Evolutionary conservation across 1,284 basidiomycete genomes (phyloP).

Genomic region (Earliella scabrosa): DNA sequence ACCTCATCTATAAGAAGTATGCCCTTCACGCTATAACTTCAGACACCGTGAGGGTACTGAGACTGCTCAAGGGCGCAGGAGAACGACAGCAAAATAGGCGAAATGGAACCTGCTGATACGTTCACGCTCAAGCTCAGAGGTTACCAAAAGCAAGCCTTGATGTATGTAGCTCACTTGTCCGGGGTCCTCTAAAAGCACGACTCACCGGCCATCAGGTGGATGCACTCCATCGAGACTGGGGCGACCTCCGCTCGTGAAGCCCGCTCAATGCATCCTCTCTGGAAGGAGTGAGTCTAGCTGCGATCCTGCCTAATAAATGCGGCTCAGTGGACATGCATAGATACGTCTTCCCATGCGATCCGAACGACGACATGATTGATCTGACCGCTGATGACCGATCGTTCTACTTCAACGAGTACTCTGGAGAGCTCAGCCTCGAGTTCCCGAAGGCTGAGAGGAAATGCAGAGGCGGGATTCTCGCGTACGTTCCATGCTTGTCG

Average conservation of each 20-base stretch:
- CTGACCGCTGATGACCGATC: constrained; percentile 68
- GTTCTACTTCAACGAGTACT: constrained; percentile 92
- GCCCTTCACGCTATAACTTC: not conserved
- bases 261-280: constrained; percentile 88
- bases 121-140: constrained; percentile 83
- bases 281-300: constrained; percentile 90
- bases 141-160: constrained; percentile 95
- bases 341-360: constrained; percentile 70
- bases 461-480: constrained; percentile 86
- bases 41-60: not conserved
- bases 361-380: constrained; percentile 60
- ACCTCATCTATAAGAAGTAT: constrained; percentile 82
- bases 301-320: no score
- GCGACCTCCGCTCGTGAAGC: constrained; percentile 72
- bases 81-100: constrained; percentile 76
- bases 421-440: constrained; percentile 91
- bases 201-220: constrained; percentile 71
- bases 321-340: no score
- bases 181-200: not conserved
- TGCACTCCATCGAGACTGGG: constrained; percentile 86
- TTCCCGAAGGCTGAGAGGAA: constrained; percentile 86
- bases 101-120: constrained; percentile 82
- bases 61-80: constrained; percentile 70
- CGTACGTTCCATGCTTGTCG: constrained; percentile 58
- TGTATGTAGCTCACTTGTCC: constrained; percentile 43